phyloP scores from a whole-genome alignment of 2,329 filamentous ascomycete genomes.

The Salinomyces thailandicus region DNA sequence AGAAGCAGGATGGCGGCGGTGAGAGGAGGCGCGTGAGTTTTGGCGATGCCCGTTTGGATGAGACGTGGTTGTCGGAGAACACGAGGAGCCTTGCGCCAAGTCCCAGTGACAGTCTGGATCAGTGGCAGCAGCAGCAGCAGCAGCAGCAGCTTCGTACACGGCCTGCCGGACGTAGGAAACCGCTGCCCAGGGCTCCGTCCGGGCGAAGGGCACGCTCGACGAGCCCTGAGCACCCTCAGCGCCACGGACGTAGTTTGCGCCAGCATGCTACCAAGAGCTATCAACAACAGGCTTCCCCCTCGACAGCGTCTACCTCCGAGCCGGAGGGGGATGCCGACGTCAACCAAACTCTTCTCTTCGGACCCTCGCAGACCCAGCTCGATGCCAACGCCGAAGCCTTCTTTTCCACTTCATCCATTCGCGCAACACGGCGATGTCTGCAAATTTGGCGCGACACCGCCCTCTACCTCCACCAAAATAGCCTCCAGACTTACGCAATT shows the following conservation, averaged over 20 bases:
- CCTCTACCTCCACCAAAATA: slow-evolving; percentile 18
- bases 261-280: slow-evolving; percentile 12
- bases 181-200: background rate
- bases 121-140: slow-evolving; percentile 1
- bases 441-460: slow-evolving; percentile 38
- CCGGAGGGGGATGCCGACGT: slow-evolving; percentile 6
- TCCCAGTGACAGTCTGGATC: background rate
- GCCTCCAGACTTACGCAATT: slow-evolving; percentile 24
- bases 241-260: background rate
- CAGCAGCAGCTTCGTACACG: slow-evolving; percentile 10
- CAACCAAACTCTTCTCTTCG: slow-evolving; percentile 14
- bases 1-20: slow-evolving; percentile 2
- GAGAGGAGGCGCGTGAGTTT: slow-evolving; percentile 44
- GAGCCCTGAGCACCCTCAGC: slow-evolving; percentile 6
- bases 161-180: slow-evolving; percentile 12
- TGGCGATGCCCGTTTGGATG: slow-evolving; percentile 44
- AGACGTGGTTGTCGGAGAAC: slow-evolving; percentile 34
- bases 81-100: slow-evolving; percentile 3
- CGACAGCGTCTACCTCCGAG: slow-evolving; percentile 10
- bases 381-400: slow-evolving; percentile 23
- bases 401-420: slow-evolving; percentile 12
- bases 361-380: slow-evolving; percentile 18
- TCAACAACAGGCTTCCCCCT: slow-evolving; percentile 9
- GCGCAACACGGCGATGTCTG: slow-evolving; percentile 12
- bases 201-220: slow-evolving; percentile 14